phyloP scores from a whole-genome alignment of 148 eudicot genomes.

The Chenopodium quinoa region DNA sequence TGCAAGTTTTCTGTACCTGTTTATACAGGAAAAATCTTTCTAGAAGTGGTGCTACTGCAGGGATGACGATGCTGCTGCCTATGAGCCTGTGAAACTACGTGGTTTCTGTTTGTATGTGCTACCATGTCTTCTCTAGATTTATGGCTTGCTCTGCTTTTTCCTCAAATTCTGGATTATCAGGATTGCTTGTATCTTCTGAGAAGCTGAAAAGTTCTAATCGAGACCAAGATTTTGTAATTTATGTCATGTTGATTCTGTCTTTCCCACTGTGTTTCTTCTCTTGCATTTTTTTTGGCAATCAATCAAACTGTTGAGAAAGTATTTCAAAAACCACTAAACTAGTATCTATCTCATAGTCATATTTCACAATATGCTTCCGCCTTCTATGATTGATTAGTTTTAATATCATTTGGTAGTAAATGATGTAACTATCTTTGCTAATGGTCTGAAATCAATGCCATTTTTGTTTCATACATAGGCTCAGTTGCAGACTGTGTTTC shows the following conservation, averaged over 20 bases:
- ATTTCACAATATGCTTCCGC: not conserved
- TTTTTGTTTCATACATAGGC: slow-evolving; percentile 46
- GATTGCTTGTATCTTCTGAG: slow-evolving; percentile 4
- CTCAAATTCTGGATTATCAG: not conserved
- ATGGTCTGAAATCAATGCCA: slow-evolving; percentile 12
- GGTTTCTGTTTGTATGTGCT: not conserved
- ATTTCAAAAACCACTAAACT: not conserved
- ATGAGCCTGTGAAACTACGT: not conserved
- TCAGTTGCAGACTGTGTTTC: slow-evolving; percentile 74
- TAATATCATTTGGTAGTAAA: not conserved
- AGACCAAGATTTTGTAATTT: not conserved
- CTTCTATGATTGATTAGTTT: not conserved
- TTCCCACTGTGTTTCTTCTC: not conserved
- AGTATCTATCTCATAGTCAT: not conserved
- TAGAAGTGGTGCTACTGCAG: not conserved
- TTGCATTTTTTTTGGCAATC: not conserved
- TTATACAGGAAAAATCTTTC: not conserved
- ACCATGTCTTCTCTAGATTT: not conserved
- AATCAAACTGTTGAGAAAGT: not conserved
- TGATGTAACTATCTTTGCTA: not conserved
- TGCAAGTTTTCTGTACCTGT: not conserved
- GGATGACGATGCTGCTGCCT: not conserved
- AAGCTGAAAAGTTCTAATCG: not conserved
- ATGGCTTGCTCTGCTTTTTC: not conserved
- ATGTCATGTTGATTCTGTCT: not conserved